Base-by-base conservation (phyloP, 1,139 yeast genomes). In the Sugiyamaella sp. region DNA sequence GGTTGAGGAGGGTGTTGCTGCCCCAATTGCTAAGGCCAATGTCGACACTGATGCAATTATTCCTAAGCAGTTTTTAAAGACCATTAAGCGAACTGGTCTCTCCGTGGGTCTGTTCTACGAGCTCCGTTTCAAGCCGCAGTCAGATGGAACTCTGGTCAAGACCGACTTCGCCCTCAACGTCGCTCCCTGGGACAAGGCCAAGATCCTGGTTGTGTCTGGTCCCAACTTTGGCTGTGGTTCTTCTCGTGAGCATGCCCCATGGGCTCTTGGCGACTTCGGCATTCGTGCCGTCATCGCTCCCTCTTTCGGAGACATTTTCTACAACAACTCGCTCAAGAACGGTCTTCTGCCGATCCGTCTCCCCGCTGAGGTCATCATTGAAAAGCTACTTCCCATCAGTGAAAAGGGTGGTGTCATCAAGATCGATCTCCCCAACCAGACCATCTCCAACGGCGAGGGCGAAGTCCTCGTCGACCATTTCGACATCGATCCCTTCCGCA, bases 141-240 rank as follows among this genome's bases (percentile, higher is more conserved):
- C 69, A 22, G 74, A 82, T 57, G 96, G 96, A 35, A 81, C 87
- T 60, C 89, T 86, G 64, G 81, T 84, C 59, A 83, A 81, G 70
- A 90, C 97, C 14, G 97, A 91, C 69, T 93, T 93, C 64, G 86
- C 88, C 57, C 81, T 93, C 65, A 93, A 93, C 70, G 87, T 82
- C 52, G 86, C 80, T 54, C 96, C 97, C 52, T 91, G 84, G 78
- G 81, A 85, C 64, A 69, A 79, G 41, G 85, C 98, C 21, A 85
- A 87, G 72, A 85, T 91, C 62, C 78, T 93, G 63, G 86, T 91
- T 62, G 96, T 91, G 58, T 85, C 95, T 49, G 99, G 99, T 71
- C 96, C 89, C 71, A 93, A 93, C 77, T 93, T 93, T 70, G 99
- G 99, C 61, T 93, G 99, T 77, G 99, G 99, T 66, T 91, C 98